Evolutionary conservation across 768 basidiomycete species (phyloP).

Genomic region (Leccinum truebloodii): DNA sequence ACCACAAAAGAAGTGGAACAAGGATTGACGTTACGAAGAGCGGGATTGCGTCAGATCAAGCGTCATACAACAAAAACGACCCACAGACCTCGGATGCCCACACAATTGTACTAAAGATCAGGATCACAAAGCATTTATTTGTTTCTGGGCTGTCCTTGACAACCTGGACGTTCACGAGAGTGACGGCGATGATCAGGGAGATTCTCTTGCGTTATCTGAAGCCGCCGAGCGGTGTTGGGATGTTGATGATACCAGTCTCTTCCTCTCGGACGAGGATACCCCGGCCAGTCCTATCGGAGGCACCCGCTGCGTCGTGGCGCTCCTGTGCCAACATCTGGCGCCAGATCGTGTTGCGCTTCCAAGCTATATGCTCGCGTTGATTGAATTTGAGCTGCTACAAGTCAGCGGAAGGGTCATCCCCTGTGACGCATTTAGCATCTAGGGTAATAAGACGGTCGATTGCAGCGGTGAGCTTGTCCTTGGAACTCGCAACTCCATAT

Average conservation of each 20-base stretch:
- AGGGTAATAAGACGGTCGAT: slow-evolving; percentile 63
- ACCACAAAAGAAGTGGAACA: no score
- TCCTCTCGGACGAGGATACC: no score
- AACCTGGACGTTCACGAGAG: slow-evolving; percentile 50
- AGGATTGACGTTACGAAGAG: no score
- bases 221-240: slow-evolving; percentile 66
- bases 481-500: slow-evolving; percentile 37
- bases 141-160: slow-evolving; percentile 64
- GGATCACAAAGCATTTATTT: slow-evolving; percentile 87
- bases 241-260: slow-evolving; percentile 38
- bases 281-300: slow-evolving; percentile 38
- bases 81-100: slow-evolving; percentile 89
- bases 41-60: no score
- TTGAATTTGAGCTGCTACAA: no score
- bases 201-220: slow-evolving; percentile 60
- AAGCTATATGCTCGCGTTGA: no score
- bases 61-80: no score
- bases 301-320: no score
- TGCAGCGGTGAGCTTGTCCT: slow-evolving; percentile 58
- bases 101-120: slow-evolving; percentile 86
- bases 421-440: slow-evolving; percentile 86
- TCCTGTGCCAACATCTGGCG: no score
- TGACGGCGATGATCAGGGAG: slow-evolving; percentile 52
- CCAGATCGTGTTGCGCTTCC: no score
- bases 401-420: slow-evolving; percentile 34